phyloP scores from a whole-genome alignment of 2,329 filamentous ascomycete genomes.

The Alternaria gaisen region DNA sequence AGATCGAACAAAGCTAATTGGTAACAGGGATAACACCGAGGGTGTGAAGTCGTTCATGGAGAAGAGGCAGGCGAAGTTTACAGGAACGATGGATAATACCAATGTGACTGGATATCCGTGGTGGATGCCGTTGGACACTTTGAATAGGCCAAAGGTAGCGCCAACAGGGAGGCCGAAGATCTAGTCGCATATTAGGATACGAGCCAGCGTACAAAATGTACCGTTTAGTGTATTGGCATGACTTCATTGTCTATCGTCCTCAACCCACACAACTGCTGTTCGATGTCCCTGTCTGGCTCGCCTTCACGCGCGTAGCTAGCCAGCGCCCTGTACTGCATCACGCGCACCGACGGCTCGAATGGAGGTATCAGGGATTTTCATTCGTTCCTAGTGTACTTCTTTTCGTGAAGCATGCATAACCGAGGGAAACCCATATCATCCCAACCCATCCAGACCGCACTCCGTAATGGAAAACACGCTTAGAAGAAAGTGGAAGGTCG shows the following conservation, averaged over 20 bases:
- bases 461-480: constrained; percentile 58
- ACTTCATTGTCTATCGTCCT: constrained; percentile 23
- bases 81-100: constrained; percentile 67
- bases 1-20: neutral
- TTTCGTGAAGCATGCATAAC: constrained; percentile 53
- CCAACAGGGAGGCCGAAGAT: constrained; percentile 42
- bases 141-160: constrained; percentile 50
- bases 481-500: constrained; percentile 98
- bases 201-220: neutral
- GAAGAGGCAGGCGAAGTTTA: constrained; percentile 71
- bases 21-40: constrained; percentile 68
- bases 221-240: constrained; percentile 14
- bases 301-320: constrained; percentile 8
- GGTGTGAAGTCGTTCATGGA: constrained; percentile 74
- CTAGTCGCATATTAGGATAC: constrained; percentile 19
- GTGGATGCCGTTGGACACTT: constrained; percentile 68
- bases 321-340: constrained; percentile 31
- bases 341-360: constrained; percentile 32
- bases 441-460: constrained; percentile 51
- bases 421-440: constrained; percentile 52
- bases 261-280: constrained; percentile 6
- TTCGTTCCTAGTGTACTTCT: constrained; percentile 55
- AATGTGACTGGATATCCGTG: constrained; percentile 70
- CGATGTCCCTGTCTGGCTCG: constrained; percentile 7
- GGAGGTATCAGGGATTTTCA: constrained; percentile 54